phyloP scores from a whole-genome alignment of 2,329 filamentous ascomycete species.

The Colletotrichum sidae region DNA sequence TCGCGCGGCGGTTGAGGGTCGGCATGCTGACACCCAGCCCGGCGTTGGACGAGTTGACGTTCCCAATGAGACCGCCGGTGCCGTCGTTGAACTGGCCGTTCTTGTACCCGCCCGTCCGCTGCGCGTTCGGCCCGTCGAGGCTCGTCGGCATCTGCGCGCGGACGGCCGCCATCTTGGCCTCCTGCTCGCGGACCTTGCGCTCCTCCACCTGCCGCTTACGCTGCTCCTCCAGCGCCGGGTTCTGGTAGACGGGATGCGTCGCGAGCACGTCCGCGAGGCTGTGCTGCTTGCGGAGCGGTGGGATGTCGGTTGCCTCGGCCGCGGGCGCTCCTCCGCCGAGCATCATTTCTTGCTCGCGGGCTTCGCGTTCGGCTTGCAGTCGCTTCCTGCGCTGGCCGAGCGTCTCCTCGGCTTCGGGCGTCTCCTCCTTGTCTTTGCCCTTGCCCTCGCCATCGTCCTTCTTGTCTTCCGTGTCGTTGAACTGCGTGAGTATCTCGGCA shows the following conservation, averaged over 20 bases:
- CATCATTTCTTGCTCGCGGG: conserved; percentile 67
- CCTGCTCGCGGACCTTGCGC: conserved; percentile 54
- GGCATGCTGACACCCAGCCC: conserved; percentile 42
- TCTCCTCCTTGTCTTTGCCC: conserved; percentile 44
- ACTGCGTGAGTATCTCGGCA: conserved; percentile 74
- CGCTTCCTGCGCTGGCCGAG: conserved; percentile 81
- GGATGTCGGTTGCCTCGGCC: conserved; percentile 46
- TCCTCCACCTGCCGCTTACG: conserved; percentile 54
- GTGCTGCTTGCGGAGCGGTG: conserved; percentile 49
- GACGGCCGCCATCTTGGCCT: conserved; percentile 61
- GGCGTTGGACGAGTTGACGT: conserved; percentile 41
- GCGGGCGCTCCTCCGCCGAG: conserved; percentile 43
- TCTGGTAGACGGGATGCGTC: conserved; percentile 54
- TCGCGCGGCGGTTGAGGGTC: conserved; percentile 39
- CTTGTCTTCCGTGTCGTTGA: conserved; percentile 61
- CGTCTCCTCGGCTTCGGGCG: conserved; percentile 71
- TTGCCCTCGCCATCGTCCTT: conserved; percentile 48
- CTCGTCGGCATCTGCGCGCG: conserved; percentile 62
- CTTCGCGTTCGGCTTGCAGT: conserved; percentile 77
- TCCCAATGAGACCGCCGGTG: conserved; percentile 50
- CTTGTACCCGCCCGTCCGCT: conserved; percentile 59
- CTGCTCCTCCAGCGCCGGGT: conserved; percentile 54
- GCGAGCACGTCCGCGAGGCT: conserved; percentile 71
- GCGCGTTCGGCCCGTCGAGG: conserved; percentile 46
- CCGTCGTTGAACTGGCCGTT: conserved; percentile 68